Percentiles rank a stretch among this genome's conserved stretches.
Conservation (phyloP, 1,139 yeast species). For the Blastobotrys illinoisensis region DNA sequence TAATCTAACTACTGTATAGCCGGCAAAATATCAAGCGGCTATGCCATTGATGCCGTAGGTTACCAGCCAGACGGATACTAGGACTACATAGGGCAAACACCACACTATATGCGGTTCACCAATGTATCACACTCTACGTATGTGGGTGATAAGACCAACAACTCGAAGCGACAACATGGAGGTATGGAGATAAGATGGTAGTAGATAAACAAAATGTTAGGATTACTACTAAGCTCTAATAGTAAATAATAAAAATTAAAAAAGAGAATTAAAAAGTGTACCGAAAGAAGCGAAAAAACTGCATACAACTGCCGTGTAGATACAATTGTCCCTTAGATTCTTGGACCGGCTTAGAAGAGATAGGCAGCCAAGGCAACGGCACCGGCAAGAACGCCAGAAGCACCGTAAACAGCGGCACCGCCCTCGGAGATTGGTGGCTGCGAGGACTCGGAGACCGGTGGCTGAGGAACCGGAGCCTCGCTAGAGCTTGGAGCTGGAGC, state of each 20-base stretch:
- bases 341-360: constrained; percentile 29
- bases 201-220: neutral
- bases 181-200: no score
- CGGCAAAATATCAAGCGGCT: no score
- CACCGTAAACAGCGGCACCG: constrained; percentile 30
- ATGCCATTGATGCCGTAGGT: no score
- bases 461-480: constrained; percentile 14
- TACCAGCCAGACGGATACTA: no score
- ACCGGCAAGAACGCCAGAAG: constrained; percentile 35
- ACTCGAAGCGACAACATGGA: no score
- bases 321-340: neutral
- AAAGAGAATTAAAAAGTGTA: neutral
- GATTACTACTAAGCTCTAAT: neutral
- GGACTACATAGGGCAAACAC: no score
- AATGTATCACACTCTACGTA: no score
- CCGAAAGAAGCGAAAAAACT: neutral
- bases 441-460: constrained; percentile 4
- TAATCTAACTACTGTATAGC: no score
- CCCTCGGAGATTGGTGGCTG: constrained; percentile 19
- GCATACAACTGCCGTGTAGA: neutral
- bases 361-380: constrained; percentile 36
- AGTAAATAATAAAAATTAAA: constrained; percentile 1
- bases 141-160: no score
- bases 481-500: neutral
- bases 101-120: no score